Conservation (phyloP, 352 stramenopile genomes). For the Salisapilia sapeloensis region DNA sequence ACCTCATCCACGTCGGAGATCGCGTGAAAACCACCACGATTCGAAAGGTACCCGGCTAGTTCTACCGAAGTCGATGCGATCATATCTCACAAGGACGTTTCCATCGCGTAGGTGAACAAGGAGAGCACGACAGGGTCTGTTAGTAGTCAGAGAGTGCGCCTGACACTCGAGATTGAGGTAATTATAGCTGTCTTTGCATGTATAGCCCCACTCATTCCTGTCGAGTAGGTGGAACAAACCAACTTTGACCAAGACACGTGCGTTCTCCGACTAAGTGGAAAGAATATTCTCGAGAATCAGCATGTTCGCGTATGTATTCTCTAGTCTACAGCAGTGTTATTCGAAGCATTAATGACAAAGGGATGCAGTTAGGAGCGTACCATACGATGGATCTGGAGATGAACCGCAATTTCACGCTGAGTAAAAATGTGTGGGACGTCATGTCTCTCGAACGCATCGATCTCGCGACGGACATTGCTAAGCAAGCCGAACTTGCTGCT, state of each 20-base stretch:
- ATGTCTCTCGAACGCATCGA: constrained; percentile 95
- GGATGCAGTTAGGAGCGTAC: constrained; percentile 84
- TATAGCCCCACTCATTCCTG: not conserved
- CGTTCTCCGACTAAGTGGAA: constrained; percentile 89
- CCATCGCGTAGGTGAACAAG: constrained; percentile 85
- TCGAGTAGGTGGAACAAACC: constrained; percentile 81
- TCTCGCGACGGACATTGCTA: constrained; percentile 87
- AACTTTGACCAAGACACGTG: constrained; percentile 92
- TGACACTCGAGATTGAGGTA: constrained; percentile 91
- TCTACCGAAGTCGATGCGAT: too few relatives aligned
- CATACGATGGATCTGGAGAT: constrained; percentile 96
- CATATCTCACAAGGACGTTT: constrained; percentile 3
- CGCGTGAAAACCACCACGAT: constrained; percentile 93
- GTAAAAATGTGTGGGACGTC: constrained; percentile 95
- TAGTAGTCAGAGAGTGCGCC: constrained; percentile 86
- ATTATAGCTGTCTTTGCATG: constrained; percentile 1
- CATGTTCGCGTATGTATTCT: constrained; percentile 78
- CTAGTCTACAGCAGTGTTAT: too few relatives aligned
- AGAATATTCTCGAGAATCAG: constrained; percentile 88
- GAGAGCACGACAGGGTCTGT: constrained; percentile 90
- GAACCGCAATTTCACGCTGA: constrained; percentile 91
- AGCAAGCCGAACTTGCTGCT: constrained; percentile 89
- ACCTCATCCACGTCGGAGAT: constrained; percentile 91
- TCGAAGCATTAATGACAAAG: not conserved
- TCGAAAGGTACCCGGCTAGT: constrained; percentile 84